phyloP scores from a whole-genome alignment of 331 rosid genomes.

The Phaseolus coccineus region DNA sequence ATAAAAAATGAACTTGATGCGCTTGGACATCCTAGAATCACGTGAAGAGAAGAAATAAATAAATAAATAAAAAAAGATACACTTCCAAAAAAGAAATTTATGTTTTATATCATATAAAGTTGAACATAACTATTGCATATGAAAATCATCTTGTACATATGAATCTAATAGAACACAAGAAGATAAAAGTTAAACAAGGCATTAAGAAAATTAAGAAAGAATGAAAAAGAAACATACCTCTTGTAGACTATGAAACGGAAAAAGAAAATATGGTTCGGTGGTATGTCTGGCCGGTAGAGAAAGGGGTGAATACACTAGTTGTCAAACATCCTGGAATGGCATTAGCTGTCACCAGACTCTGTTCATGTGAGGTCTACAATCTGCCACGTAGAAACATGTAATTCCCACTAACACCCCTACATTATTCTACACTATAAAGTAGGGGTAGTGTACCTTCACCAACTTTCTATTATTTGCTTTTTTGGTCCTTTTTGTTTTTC shows the following conservation, averaged over 20 bases:
- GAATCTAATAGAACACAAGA: slow-evolving; percentile 4
- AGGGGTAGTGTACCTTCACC: neutral
- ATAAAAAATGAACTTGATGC: slow-evolving; percentile 27
- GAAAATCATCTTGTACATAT: neutral
- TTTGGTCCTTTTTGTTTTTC: neutral
- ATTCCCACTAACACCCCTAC: slow-evolving; percentile 37
- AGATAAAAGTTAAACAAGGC: slow-evolving; percentile 22
- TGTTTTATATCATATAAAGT: neutral
- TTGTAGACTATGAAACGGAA: slow-evolving; percentile 38
- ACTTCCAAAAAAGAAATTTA: neutral
- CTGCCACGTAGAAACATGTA: slow-evolving; percentile 62
- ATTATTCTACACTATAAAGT: neutral
- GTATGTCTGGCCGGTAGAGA: slow-evolving; percentile 4
- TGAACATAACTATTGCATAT: neutral
- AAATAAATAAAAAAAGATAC: slow-evolving; percentile 7
- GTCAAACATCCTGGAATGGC: neutral
- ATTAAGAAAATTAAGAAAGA: slow-evolving; percentile 11
- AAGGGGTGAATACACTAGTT: slow-evolving; percentile 11
- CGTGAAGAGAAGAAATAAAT: neutral
- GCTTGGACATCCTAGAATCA: neutral
- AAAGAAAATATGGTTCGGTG: neutral
- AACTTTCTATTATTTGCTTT: neutral
- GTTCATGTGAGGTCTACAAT: slow-evolving; percentile 50
- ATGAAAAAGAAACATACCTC: slow-evolving; percentile 48
- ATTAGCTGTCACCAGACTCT: slow-evolving; percentile 45